phyloP scores from a whole-genome alignment of 139 green algal species.

The Parachlorella kessleri region DNA sequence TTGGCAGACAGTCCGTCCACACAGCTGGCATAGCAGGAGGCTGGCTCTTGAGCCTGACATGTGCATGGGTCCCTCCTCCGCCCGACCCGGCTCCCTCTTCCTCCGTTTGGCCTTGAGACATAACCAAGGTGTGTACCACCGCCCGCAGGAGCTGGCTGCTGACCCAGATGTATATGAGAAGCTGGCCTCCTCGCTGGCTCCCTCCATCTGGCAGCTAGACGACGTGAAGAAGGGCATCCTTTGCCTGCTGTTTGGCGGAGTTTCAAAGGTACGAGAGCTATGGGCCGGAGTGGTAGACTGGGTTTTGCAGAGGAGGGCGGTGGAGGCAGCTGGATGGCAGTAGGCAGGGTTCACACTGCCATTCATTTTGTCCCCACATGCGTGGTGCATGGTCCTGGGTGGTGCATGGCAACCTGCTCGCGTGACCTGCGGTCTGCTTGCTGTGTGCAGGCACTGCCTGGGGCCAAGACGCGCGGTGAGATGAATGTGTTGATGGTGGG shows the following conservation, averaged over 20 bases:
- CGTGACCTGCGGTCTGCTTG: neutral
- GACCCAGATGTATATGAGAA: slow-evolving; percentile 88
- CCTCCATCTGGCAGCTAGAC: slow-evolving; percentile 97
- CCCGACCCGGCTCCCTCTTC: neutral
- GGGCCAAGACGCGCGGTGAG: slow-evolving; percentile 72
- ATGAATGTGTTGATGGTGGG: slow-evolving; percentile 98
- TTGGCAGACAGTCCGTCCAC: too few species aligned
- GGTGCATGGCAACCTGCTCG: neutral
- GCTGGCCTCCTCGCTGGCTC: slow-evolving; percentile 85
- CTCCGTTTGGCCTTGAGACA: neutral
- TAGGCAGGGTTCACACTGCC: too few species aligned
- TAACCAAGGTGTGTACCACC: neutral
- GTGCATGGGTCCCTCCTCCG: neutral
- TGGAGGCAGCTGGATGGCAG: too few species aligned
- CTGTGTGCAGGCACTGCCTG: slow-evolving; percentile 50
- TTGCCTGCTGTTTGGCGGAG: slow-evolving; percentile 84
- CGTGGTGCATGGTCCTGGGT: neutral
- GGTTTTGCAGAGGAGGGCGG: too few species aligned
- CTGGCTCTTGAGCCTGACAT: neutral
- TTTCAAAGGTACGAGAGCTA: slow-evolving; percentile 69
- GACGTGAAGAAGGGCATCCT: slow-evolving; percentile 95
- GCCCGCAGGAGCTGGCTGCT: slow-evolving; percentile 48
- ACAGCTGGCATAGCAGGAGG: too few species aligned
- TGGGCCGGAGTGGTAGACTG: too few species aligned
- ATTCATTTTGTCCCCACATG: too few species aligned